Conservation (phyloP, 139 green algal species). For the Haematococcus lacustris region DNA sequence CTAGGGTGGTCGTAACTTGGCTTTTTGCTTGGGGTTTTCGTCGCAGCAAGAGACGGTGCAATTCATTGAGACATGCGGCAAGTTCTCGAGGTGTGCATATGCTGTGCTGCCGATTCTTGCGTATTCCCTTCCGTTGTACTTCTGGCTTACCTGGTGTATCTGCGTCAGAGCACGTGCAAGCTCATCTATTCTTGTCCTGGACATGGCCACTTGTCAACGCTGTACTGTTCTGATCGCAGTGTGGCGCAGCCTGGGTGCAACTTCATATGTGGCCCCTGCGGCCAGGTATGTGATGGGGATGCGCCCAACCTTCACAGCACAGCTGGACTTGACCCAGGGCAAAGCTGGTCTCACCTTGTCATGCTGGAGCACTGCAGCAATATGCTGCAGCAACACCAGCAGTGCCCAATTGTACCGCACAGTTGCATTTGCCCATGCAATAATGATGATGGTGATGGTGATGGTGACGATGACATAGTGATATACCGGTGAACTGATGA, state of each 20-base stretch:
- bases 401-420: not conserved
- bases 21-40: not conserved
- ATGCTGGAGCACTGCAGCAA: not conserved
- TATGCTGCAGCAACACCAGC: not conserved
- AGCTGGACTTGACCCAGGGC: not conserved
- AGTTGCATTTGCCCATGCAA: not conserved
- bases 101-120: not conserved
- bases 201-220: too few relatives aligned
- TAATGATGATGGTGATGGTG: not conserved
- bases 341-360: not conserved
- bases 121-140: not conserved
- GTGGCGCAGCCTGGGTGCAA: slow-evolving; percentile 3
- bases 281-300: not conserved
- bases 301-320: not conserved
- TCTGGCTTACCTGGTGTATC: not conserved
- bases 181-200: not conserved
- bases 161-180: not conserved
- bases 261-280: not conserved
- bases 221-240: not conserved
- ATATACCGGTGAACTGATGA: not conserved
- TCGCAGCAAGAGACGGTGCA: not conserved
- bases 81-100: not conserved
- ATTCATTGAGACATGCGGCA: not conserved
- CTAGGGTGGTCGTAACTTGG: not conserved
- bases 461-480: not conserved